Conservation (phyloP, 163 green algal species). For the Prototheca cutis region DNA sequence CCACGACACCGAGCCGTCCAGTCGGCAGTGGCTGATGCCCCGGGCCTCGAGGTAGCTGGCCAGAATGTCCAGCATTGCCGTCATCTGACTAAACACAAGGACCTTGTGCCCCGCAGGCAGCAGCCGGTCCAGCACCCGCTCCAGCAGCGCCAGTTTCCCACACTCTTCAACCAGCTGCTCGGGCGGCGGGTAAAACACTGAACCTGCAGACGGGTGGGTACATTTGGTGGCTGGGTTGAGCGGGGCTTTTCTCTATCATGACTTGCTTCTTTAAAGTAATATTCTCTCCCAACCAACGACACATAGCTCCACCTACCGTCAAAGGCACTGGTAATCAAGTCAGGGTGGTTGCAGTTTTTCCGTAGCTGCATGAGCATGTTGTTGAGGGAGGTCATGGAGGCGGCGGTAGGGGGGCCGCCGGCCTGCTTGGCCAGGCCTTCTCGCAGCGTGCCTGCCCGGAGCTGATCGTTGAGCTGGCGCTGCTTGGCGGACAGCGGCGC, state of each 20-base stretch:
- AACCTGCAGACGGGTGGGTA: constrained; percentile 4
- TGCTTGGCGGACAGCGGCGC: constrained; percentile 48
- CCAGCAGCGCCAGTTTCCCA: constrained; percentile 86
- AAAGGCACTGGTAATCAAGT: constrained; percentile 76
- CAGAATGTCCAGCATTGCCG: constrained; percentile 95
- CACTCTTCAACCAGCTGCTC: constrained; percentile 61
- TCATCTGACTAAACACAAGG: constrained; percentile 99
- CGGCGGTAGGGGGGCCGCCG: constrained; percentile 5
- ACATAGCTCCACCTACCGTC: constrained; percentile 24
- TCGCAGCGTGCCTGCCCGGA: constrained; percentile 66
- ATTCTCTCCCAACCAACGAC: too few species aligned
- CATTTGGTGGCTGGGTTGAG: too few species aligned
- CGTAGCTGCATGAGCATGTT: constrained; percentile 98
- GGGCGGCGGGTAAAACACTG: constrained; percentile 17
- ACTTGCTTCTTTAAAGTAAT: too few species aligned
- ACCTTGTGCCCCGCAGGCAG: constrained; percentile 74
- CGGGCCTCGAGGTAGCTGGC: constrained; percentile 78
- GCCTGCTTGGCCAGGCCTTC: constrained; percentile 20
- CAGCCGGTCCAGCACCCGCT: constrained; percentile 73
- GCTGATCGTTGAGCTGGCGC: constrained; percentile 67
- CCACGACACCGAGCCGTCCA: constrained; percentile 81
- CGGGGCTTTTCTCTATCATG: too few species aligned
- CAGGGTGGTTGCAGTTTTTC: constrained; percentile 98
- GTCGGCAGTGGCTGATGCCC: constrained; percentile 60
- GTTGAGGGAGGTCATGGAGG: constrained; percentile 57